These are phyloP conservation scores for Phytopythium aichiense DNA, from an alignment of 352 stramenopile genomes.

Conservation along the genomic window DNA sequence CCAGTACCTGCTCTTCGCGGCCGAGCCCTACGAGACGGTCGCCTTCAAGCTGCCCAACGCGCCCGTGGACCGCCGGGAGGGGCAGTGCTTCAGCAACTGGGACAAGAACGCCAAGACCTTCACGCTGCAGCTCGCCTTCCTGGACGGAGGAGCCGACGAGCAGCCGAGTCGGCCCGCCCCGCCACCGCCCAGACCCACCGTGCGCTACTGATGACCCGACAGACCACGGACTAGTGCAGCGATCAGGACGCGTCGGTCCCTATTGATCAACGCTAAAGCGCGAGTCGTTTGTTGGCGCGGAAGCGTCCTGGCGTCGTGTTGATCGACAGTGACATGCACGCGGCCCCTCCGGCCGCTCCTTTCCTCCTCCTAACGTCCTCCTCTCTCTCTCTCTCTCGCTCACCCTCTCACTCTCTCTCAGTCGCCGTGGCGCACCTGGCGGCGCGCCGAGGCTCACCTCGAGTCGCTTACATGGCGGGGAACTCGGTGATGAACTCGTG, in stretches of 20 bases:
- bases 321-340: too few species aligned
- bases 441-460: too few species aligned
- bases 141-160: constrained; percentile 13
- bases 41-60: constrained; percentile 99
- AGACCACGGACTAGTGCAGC: too few species aligned
- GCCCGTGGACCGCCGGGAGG: constrained; percentile 93
- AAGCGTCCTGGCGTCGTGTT: too few species aligned
- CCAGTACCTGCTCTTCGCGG: constrained; percentile 98
- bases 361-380: constrained; percentile 10
- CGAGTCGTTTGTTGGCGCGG: too few species aligned
- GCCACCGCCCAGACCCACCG: constrained; percentile 26
- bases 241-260: too few species aligned
- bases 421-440: too few species aligned
- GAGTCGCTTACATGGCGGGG: constrained; percentile 94
- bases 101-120: constrained; percentile 95
- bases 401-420: too few species aligned
- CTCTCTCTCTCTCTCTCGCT: not conserved
- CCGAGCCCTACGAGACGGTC: constrained; percentile 98
- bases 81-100: constrained; percentile 98
- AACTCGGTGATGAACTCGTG: constrained; percentile 96
- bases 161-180: constrained; percentile 35
- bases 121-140: constrained; percentile 86
- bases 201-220: not conserved
- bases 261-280: too few species aligned
- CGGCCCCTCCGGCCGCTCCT: too few species aligned